Evolutionary conservation across 352 stramenopile species (phyloP).

Genomic region (Phytophthora cryptogea): DNA sequence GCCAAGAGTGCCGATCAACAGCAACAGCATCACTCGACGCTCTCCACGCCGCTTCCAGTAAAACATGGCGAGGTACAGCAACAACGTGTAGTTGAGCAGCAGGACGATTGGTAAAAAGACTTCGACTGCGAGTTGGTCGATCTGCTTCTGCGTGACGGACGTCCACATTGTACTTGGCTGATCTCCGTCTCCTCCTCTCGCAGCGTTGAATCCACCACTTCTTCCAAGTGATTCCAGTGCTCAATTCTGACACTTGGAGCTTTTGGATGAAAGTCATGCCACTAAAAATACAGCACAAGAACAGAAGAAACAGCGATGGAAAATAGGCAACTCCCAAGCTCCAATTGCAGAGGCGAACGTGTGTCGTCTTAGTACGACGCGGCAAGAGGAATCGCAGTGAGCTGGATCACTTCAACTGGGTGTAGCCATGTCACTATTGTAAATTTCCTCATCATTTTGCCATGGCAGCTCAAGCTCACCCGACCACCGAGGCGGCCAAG

Average conservation of each 20-base stretch:
- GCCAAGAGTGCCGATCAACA: conserved; percentile 28
- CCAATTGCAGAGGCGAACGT: too few relatives aligned
- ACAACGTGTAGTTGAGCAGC: conserved; percentile 47
- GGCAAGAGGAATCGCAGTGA: too few relatives aligned
- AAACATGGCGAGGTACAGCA: conserved; percentile 41
- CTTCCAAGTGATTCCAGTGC: too few relatives aligned
- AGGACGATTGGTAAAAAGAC: conserved; percentile 40
- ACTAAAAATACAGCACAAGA: conserved; percentile 10
- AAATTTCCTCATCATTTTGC: conserved; percentile 5
- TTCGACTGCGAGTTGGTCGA: conserved; percentile 18
- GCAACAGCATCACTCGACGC: conserved; percentile 16
- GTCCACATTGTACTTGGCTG: conserved; percentile 10
- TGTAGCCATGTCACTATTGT: conserved; percentile 3
- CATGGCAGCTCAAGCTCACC: not conserved
- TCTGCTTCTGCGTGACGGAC: conserved; percentile 31
- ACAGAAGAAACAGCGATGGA: not conserved
- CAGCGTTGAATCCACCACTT: too few relatives aligned
- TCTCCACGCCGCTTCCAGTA: conserved; percentile 35
- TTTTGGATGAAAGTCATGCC: too few relatives aligned
- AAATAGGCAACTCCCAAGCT: too few relatives aligned
- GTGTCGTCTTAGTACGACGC: too few relatives aligned
- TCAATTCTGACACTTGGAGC: too few relatives aligned
- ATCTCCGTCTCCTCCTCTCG: too few relatives aligned
- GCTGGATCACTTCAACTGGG: not conserved
- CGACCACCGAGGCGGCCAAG: conserved; percentile 1